Conservation (phyloP, 352 stramenopile genomes). For the Phytophthora lateralis region DNA sequence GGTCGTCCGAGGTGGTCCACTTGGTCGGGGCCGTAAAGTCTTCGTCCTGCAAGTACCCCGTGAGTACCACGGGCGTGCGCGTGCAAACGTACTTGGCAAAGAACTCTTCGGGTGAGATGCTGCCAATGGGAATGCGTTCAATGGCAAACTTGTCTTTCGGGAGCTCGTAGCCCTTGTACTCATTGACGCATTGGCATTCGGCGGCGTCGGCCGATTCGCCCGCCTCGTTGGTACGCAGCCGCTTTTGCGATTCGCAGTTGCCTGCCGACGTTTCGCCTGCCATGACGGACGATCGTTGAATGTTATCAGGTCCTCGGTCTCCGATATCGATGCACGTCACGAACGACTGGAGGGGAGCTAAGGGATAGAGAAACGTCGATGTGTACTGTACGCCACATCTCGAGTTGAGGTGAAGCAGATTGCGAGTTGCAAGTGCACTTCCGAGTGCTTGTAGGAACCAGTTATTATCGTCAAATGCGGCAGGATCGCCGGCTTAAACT, state of each 20-base stretch:
- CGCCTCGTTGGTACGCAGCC: slow-evolving; percentile 41
- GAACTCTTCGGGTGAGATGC: slow-evolving; percentile 71
- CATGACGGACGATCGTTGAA: slow-evolving; percentile 18
- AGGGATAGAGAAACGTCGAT: slow-evolving; percentile 23
- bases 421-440: slow-evolving; percentile 20
- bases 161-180: slow-evolving; percentile 66
- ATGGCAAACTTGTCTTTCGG: slow-evolving; percentile 50
- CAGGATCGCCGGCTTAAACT: slow-evolving; percentile 28
- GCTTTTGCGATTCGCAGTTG: slow-evolving; percentile 42
- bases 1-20: slow-evolving; percentile 70
- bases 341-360: slow-evolving; percentile 42
- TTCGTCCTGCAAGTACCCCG: slow-evolving; percentile 61
- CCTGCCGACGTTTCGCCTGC: slow-evolving; percentile 5
- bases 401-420: not conserved
- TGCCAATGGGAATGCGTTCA: slow-evolving; percentile 54
- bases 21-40: slow-evolving; percentile 59
- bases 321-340: slow-evolving; percentile 7
- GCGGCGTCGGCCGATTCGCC: slow-evolving; percentile 17
- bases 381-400: not conserved
- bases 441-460: slow-evolving; percentile 24
- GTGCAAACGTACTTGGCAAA: slow-evolving; percentile 80
- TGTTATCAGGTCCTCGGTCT: slow-evolving; percentile 29
- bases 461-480: slow-evolving; percentile 39
- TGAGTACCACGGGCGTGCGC: slow-evolving; percentile 83
- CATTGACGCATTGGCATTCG: slow-evolving; percentile 43